These are phyloP conservation scores for Ogataea trehaloabstinens DNA, from an alignment of 805 yeast genomes.

Conservation along the genomic window DNA sequence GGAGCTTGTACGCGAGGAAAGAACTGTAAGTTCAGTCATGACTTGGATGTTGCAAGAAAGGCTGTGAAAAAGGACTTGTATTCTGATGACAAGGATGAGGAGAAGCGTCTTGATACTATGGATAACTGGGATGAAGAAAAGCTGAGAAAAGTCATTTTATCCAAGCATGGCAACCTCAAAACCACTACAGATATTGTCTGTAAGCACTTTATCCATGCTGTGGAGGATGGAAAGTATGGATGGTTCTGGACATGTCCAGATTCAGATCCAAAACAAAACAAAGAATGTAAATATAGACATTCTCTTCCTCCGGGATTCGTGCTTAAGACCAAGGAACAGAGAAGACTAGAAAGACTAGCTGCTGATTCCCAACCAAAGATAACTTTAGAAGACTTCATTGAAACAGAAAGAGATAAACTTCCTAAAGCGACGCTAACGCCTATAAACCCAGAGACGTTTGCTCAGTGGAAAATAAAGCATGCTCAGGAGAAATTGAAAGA, in stretches of 20 bases:
- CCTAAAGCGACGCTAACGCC: slow-evolving; percentile 79
- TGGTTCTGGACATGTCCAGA: slow-evolving; percentile 99
- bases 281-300: slow-evolving; percentile 87
- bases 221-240: slow-evolving; percentile 95
- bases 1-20: slow-evolving; percentile 82
- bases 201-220: slow-evolving; percentile 92
- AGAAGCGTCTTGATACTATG: slow-evolving; percentile 70
- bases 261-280: slow-evolving; percentile 58
- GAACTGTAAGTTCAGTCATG: slow-evolving; percentile 92
- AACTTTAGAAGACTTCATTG: slow-evolving; percentile 93
- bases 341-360: slow-evolving; percentile 82
- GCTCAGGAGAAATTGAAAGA: slow-evolving; percentile 49
- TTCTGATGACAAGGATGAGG: slow-evolving; percentile 71
- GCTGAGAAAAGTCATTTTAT: slow-evolving; percentile 76
- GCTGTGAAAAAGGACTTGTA: slow-evolving; percentile 89
- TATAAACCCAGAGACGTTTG: slow-evolving; percentile 76
- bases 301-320: slow-evolving; percentile 96
- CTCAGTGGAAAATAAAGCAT: slow-evolving; percentile 78
- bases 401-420: slow-evolving; percentile 83
- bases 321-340: slow-evolving; percentile 94
- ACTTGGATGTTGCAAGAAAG: slow-evolving; percentile 79
- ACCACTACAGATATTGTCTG: slow-evolving; percentile 95
- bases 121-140: slow-evolving; percentile 97
- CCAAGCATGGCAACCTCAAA: slow-evolving; percentile 92
- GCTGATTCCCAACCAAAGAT: slow-evolving; percentile 82